Evolutionary conservation across 2,329 filamentous ascomycete species (phyloP).

Genomic region (Trichoderma breve): DNA sequence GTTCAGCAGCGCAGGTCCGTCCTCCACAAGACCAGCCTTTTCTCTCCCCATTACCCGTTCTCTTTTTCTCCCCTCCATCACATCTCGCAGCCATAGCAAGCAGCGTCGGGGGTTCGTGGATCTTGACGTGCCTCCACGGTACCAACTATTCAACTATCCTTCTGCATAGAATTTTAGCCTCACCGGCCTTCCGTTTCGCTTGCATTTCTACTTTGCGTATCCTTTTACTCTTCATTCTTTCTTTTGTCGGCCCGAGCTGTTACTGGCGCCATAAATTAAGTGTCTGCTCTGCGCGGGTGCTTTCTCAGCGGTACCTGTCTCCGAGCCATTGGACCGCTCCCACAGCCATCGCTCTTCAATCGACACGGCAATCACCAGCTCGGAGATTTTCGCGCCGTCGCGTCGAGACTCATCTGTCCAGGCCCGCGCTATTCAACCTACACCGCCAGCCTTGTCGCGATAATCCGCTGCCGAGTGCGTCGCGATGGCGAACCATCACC

Average conservation of each 20-base stretch:
- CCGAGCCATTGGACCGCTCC: constrained; percentile 17
- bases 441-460: constrained; percentile 22
- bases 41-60: constrained; percentile 40
- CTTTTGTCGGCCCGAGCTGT: neutral
- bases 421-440: constrained; percentile 18
- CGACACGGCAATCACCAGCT: neutral
- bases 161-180: constrained; percentile 13
- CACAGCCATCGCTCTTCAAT: neutral
- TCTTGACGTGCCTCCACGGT: constrained; percentile 10
- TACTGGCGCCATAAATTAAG: neutral
- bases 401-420: constrained; percentile 9
- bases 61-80: constrained; percentile 35
- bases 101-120: constrained; percentile 31
- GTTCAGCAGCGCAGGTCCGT: constrained; percentile 40
- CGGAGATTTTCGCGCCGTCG: constrained; percentile 11
- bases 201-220: neutral
- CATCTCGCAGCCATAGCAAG: constrained; percentile 25
- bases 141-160: neutral
- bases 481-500: constrained; percentile 74
- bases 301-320: neutral
- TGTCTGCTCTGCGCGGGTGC: constrained; percentile 14
- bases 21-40: constrained; percentile 40
- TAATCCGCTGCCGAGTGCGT: constrained; percentile 22
- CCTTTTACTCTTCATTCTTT: neutral
- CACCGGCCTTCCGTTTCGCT: neutral